These are phyloP conservation scores for Fraxinus americana DNA, from an alignment of 257 asterid genomes.

Conservation along the genomic window DNA sequence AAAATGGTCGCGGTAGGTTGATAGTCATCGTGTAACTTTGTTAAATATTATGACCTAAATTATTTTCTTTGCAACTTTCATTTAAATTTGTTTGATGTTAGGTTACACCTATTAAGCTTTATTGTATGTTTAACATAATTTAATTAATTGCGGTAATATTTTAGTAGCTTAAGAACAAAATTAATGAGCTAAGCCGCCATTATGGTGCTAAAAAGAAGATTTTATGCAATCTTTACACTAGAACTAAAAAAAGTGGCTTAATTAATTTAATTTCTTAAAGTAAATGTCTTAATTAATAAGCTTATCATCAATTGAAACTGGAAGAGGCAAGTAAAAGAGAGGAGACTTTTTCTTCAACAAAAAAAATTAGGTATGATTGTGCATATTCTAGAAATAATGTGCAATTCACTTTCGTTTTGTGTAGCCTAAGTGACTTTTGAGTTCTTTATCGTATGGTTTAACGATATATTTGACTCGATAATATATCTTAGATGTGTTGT, in stretches of 20 bases:
- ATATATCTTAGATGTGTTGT: too few relatives aligned
- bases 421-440: too few relatives aligned
- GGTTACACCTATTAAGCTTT: slow-evolving; percentile 31
- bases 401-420: neutral
- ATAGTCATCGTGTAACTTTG: too few relatives aligned
- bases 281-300: slow-evolving; percentile 20
- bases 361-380: neutral
- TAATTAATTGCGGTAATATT: slow-evolving; percentile 11
- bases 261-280: slow-evolving; percentile 17
- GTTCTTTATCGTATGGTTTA: too few relatives aligned
- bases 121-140: neutral
- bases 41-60: too few relatives aligned
- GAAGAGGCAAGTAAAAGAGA: slow-evolving; percentile 25
- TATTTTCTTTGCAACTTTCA: neutral
- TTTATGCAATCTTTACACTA: slow-evolving; percentile 38
- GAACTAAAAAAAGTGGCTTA: slow-evolving; percentile 16
- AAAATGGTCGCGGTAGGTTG: too few relatives aligned
- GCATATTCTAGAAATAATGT: neutral
- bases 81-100: slow-evolving; percentile 12
- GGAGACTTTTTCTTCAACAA: slow-evolving; percentile 1
- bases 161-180: slow-evolving; percentile 33
- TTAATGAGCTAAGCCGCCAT: slow-evolving; percentile 70
- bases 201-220: slow-evolving; percentile 43
- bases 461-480: too few relatives aligned
- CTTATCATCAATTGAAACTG: slow-evolving; percentile 21